phyloP scores from a whole-genome alignment of 345 rosid species.

The Theobroma cacao region DNA sequence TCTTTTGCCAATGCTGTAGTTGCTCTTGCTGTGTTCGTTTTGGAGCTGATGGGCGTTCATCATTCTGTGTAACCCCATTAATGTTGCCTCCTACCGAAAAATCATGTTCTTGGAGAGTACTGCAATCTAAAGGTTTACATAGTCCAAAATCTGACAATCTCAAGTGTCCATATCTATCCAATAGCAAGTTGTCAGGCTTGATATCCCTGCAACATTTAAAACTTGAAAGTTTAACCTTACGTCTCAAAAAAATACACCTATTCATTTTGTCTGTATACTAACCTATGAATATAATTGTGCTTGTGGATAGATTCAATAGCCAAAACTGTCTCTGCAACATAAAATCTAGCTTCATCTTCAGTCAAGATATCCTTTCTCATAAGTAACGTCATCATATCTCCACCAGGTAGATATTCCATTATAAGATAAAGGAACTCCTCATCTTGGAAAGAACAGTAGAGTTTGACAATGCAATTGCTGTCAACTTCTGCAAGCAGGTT shows the following conservation, averaged over 20 bases:
- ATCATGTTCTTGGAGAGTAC: slow-evolving; percentile 71
- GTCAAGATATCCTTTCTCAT: slow-evolving; percentile 94
- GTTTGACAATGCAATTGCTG: slow-evolving; percentile 92
- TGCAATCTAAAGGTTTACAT: slow-evolving; percentile 90
- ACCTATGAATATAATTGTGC: slow-evolving; percentile 95
- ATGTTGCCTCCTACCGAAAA: slow-evolving; percentile 40
- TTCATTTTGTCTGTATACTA: slow-evolving; percentile 5
- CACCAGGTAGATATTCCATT: slow-evolving; percentile 97
- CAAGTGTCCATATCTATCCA: slow-evolving; percentile 83
- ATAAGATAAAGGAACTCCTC: slow-evolving; percentile 84
- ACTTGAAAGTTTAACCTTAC: slow-evolving; percentile 10
- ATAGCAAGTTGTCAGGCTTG: slow-evolving; percentile 91
- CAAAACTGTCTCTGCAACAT: slow-evolving; percentile 81
- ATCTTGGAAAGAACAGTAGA: slow-evolving; percentile 94
- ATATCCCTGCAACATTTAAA: slow-evolving; percentile 59
- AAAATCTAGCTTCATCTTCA: slow-evolving; percentile 87
- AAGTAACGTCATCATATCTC: slow-evolving; percentile 96
- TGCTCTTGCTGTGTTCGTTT: slow-evolving; percentile 89
- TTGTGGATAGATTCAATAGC: slow-evolving; percentile 92
- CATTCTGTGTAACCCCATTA: slow-evolving; percentile 41
- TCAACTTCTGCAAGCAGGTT: slow-evolving; percentile 96
- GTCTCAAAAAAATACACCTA: neutral
- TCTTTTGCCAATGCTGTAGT: slow-evolving; percentile 88
- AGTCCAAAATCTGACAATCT: slow-evolving; percentile 94
- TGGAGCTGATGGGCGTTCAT: slow-evolving; percentile 45